Percentiles rank a stretch among this genome's conserved stretches.
Evolutionary conservation across 2,329 filamentous ascomycete species (phyloP).

Genomic region (Coleophoma cylindrospora): DNA sequence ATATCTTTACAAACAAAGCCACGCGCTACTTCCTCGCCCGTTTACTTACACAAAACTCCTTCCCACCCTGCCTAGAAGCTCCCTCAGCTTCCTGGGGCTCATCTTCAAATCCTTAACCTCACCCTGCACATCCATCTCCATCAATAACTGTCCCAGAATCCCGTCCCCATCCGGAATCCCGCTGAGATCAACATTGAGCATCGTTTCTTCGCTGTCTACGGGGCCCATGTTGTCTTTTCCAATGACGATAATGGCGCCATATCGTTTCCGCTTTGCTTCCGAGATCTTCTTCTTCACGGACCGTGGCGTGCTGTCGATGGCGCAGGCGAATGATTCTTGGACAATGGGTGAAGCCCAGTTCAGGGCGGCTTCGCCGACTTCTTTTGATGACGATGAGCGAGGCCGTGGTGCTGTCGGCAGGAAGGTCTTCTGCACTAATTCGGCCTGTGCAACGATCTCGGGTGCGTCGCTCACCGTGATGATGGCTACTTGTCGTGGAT

Average conservation of each 20-base stretch:
- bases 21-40: too few relatives aligned
- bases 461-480: slow-evolving; percentile 62
- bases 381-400: slow-evolving; percentile 1
- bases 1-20: too few relatives aligned
- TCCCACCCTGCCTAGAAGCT: too few relatives aligned
- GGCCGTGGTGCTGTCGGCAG: slow-evolving; percentile 4
- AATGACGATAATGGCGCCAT: slow-evolving; percentile 68
- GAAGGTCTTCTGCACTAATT: slow-evolving; percentile 8
- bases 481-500: slow-evolving; percentile 71
- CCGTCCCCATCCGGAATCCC: slow-evolving; percentile 23
- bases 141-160: neutral
- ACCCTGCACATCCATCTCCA: too few relatives aligned
- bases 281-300: slow-evolving; percentile 64
- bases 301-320: slow-evolving; percentile 61
- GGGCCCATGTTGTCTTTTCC: slow-evolving; percentile 51
- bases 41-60: too few relatives aligned
- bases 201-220: slow-evolving; percentile 39
- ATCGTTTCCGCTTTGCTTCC: slow-evolving; percentile 67
- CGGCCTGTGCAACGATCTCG: slow-evolving; percentile 20
- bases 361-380: slow-evolving; percentile 25
- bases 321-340: slow-evolving; percentile 49
- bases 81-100: too few relatives aligned
- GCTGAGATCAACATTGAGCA: slow-evolving; percentile 44
- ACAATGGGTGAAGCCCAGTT: slow-evolving; percentile 16
- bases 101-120: too few relatives aligned